These are phyloP conservation scores for Ziziphus jujuba DNA, from an alignment of 306 rosid species.

Conservation along the genomic window DNA sequence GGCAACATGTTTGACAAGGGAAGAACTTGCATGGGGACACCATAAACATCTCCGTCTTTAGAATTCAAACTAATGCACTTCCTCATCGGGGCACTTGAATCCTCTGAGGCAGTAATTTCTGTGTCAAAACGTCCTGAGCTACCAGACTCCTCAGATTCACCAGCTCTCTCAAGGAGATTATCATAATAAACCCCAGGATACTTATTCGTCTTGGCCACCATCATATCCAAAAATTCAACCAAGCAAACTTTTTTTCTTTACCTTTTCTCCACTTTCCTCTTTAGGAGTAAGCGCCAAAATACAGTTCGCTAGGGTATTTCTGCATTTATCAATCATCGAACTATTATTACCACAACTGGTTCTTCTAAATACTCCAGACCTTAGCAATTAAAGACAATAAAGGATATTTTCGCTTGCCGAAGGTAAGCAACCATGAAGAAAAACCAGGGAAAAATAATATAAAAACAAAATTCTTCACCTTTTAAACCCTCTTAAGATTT, in stretches of 20 bases:
- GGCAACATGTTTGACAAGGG: slow-evolving; percentile 52
- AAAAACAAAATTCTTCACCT: too few relatives aligned
- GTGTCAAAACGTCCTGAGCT: slow-evolving; percentile 69
- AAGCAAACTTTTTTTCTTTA: background rate
- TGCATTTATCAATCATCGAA: slow-evolving; percentile 12
- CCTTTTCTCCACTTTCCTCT: background rate
- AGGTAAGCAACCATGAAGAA: too few relatives aligned
- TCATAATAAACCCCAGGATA: slow-evolving; percentile 52
- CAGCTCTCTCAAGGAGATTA: slow-evolving; percentile 44
- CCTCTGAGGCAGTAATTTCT: slow-evolving; percentile 68
- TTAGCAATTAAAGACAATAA: too few relatives aligned
- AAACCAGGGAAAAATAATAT: too few relatives aligned
- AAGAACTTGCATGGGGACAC: slow-evolving; percentile 47
- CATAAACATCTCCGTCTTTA: slow-evolving; percentile 31
- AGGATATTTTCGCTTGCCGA: too few relatives aligned
- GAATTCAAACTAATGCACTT: slow-evolving; percentile 65
- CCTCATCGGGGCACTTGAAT: slow-evolving; percentile 54
- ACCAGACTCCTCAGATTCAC: slow-evolving; percentile 82
- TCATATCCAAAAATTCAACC: slow-evolving; percentile 13
- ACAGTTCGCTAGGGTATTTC: slow-evolving; percentile 6
- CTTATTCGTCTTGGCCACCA: slow-evolving; percentile 49
- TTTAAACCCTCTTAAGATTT: too few relatives aligned
- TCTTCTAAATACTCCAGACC: too few relatives aligned
- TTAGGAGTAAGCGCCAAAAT: slow-evolving; percentile 12
- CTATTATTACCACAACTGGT: too few relatives aligned